Evolutionary conservation across 2,329 filamentous ascomycete species (phyloP).

Genomic region (Rugonectria rugulosa): DNA sequence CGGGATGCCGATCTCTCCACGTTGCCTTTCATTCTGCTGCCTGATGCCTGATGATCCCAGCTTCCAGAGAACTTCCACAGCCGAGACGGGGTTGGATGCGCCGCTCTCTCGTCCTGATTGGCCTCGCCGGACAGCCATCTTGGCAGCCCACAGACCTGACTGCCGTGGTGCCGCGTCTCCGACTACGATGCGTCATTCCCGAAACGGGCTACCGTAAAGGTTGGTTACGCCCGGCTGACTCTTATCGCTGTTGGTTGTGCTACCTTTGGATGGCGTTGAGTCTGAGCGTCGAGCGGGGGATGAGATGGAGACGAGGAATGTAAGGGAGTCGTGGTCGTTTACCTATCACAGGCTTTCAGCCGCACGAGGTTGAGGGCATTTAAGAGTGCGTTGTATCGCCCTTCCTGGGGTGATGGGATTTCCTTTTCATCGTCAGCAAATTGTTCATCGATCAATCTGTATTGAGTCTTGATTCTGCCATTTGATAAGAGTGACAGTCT

Average conservation of each 20-base stretch:
- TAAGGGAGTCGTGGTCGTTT: not conserved
- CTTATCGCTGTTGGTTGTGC: conserved; percentile 4
- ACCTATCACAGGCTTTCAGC: conserved; percentile 14
- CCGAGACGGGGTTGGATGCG: conserved; percentile 2
- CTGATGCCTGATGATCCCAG: conserved; percentile 14
- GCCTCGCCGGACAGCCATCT: conserved; percentile 10
- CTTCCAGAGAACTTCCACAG: conserved; percentile 19
- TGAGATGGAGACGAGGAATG: not conserved
- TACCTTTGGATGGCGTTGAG: conserved; percentile 1
- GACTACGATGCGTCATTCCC: conserved; percentile 19
- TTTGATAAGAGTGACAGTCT: no score
- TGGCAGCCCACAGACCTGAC: not conserved
- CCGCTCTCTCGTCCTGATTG: conserved; percentile 11
- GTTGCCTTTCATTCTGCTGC: conserved; percentile 16
- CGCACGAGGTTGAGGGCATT: conserved; percentile 19
- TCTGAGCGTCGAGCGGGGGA: conserved; percentile 1
- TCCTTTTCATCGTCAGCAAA: not conserved
- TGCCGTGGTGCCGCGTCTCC: conserved; percentile 13
- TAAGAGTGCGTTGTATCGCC: conserved; percentile 17
- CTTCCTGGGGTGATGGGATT: not conserved
- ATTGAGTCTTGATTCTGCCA: no score
- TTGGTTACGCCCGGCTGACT: conserved; percentile 19
- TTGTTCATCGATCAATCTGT: not conserved
- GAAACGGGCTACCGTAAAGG: conserved; percentile 12
- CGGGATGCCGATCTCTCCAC: conserved; percentile 32